A percentile compares a stretch with the other conserved stretches of the same genome.
Conservation (phyloP, 257 asterid species). For the Osmanthus fragrans region DNA sequence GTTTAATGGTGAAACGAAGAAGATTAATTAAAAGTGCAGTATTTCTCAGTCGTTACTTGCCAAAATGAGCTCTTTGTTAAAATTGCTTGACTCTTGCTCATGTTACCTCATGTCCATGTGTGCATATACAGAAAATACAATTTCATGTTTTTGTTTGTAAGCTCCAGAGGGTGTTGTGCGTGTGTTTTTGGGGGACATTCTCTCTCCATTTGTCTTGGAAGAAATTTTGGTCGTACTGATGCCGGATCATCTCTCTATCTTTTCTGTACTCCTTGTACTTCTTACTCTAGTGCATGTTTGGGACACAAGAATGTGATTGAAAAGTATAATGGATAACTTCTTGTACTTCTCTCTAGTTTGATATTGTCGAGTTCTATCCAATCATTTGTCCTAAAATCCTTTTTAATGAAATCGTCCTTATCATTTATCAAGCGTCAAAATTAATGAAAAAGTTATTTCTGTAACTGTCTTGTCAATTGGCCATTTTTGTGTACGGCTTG, state of each 20-base stretch:
- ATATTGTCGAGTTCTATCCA: no score
- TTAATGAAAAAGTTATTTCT: not conserved
- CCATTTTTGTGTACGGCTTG: not conserved
- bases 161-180: slow-evolving; percentile 18
- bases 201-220: not conserved
- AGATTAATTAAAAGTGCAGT: slow-evolving; percentile 40
- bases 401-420: no score
- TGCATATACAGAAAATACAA: slow-evolving; percentile 12
- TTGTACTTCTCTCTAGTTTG: no score
- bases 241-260: not conserved
- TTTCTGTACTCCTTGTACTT: not conserved
- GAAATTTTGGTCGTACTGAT: not conserved
- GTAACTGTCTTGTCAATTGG: not conserved
- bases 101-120: slow-evolving; percentile 27
- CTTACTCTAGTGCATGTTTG: not conserved
- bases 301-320: not conserved
- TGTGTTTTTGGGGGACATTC: not conserved
- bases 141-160: slow-evolving; percentile 10
- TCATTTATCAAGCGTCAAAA: no score
- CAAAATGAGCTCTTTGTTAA: slow-evolving; percentile 23
- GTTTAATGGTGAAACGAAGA: slow-evolving; percentile 40
- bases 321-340: no score
- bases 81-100: slow-evolving; percentile 1
- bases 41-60: slow-evolving; percentile 38
- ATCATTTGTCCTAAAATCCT: no score